Base-by-base conservation (phyloP, 768 basidiomycete species). In the Grammothele lineata region DNA sequence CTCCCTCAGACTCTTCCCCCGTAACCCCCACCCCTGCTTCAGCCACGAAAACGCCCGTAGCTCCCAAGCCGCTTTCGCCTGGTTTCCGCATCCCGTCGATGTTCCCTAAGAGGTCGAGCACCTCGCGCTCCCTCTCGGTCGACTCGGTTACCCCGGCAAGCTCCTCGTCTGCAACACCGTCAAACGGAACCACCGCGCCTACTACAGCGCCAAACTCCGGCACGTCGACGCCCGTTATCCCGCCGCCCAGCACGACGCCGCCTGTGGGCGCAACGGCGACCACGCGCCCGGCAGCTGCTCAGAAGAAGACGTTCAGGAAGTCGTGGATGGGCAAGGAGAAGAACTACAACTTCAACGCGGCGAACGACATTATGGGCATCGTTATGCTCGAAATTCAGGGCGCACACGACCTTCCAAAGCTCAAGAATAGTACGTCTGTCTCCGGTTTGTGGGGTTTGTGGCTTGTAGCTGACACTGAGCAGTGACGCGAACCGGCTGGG, bases 301-400 rank as follows among this genome's bases (percentile, higher is more conserved):
- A 57, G 50, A 72, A 67, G 61, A 62, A 59, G 34, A 68, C 63
- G 50, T 70, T 77, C 47, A 62, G 67, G 43, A 66, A 66, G 42
- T 66, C 69, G 1, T 76, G 71, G 68, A 55, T 56, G 3, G 43
- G 57, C 40, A 74, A 73, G 65, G 62, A 57, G 38, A 58, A 57
- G 3, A 73, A 70, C 18, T 85, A 72, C 63, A 83, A 84, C 61
- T 78, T 90, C 50, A 77, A 76, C 15, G 72, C 81, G 0, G 74
- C 70, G 4, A 84, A 91, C 57, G 94, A 97, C 60, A 85, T 96
- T 32, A 68, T 95, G 2, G 95, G 95, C 0, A 92, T 98, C 48
- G 94, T 97, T 30, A 88, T 96, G 83, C 67, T 99, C 18, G 95
- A 99, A 68, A 88, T 99, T 50, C 73, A 82, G 48, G 71, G 80